Evolutionary conservation across 306 rosid genomes (phyloP).

Genomic region (Dryas drummondii): DNA sequence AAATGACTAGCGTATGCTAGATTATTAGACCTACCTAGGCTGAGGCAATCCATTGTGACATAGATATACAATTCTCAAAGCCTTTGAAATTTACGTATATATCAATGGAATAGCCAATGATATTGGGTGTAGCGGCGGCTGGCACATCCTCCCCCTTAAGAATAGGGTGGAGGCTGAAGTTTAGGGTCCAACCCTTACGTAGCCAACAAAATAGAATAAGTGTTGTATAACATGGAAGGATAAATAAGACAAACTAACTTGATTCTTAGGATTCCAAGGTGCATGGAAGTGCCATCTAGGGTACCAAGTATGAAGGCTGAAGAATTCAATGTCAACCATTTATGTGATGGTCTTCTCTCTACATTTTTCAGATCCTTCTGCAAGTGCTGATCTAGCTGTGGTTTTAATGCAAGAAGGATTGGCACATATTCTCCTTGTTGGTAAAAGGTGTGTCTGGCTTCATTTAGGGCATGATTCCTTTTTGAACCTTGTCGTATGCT

Average conservation of each 20-base stretch:
- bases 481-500: background rate
- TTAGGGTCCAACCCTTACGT: background rate
- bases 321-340: constrained; percentile 6
- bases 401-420: constrained; percentile 99
- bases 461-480: background rate
- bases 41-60: background rate
- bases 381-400: constrained; percentile 97
- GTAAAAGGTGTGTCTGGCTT: constrained; percentile 64
- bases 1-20: background rate
- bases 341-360: constrained; percentile 19
- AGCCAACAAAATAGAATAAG: background rate
- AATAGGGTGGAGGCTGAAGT: background rate
- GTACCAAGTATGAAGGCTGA: background rate
- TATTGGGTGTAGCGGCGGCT: background rate
- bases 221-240: background rate
- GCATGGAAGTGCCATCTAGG: background rate
- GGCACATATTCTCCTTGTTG: constrained; percentile 86
- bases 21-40: background rate
- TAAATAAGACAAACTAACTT: background rate
- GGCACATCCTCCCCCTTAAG: background rate
- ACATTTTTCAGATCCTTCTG: constrained; percentile 74
- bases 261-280: background rate
- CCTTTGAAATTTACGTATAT: background rate
- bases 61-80: background rate
- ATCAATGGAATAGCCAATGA: background rate